These are phyloP conservation scores for Lasiosphaeria hispida DNA, from an alignment of 495 filamentous ascomycete species.

Conservation along the genomic window DNA sequence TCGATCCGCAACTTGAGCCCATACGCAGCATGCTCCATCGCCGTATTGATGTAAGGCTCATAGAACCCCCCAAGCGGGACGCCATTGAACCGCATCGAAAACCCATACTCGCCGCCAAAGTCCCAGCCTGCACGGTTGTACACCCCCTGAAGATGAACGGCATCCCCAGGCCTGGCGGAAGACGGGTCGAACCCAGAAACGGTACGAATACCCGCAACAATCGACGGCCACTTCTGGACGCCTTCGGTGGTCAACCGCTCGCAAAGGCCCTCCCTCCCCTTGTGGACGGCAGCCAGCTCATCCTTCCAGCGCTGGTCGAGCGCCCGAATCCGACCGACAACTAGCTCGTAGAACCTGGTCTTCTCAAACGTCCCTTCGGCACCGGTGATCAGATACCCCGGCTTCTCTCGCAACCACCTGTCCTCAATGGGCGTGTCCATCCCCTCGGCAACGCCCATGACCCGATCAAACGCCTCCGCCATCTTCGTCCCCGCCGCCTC, in stretches of 20 bases:
- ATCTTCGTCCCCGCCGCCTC: slow-evolving; percentile 1
- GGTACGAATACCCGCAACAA: background rate
- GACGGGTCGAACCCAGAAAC: slow-evolving; percentile 7
- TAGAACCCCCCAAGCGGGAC: slow-evolving; percentile 14
- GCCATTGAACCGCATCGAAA: slow-evolving; percentile 19
- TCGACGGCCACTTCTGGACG: background rate
- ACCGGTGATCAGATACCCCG: background rate
- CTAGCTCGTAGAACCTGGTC: background rate
- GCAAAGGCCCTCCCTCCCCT: background rate
- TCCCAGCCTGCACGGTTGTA: slow-evolving; percentile 12
- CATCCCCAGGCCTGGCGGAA: slow-evolving; percentile 1
- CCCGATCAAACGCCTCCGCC: background rate
- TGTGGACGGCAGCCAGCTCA: slow-evolving; percentile 5
- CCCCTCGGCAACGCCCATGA: slow-evolving; percentile 4
- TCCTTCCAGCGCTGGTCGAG: slow-evolving; percentile 5
- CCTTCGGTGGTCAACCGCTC: background rate
- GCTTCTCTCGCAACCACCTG: slow-evolving; percentile 1
- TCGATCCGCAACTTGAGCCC: slow-evolving; percentile 8
- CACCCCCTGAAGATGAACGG: slow-evolving; percentile 1
- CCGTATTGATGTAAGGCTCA: background rate
- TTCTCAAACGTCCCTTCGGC: background rate
- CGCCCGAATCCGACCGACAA: background rate
- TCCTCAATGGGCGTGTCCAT: slow-evolving; percentile 6
- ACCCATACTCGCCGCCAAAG: slow-evolving; percentile 14
- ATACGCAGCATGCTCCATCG: slow-evolving; percentile 11